Evolutionary conservation across 371 early-diverging fungal species (phyloP), one percentile per base, ranked within the genome.

Genomic region (Vittaforma corneae): DNA sequence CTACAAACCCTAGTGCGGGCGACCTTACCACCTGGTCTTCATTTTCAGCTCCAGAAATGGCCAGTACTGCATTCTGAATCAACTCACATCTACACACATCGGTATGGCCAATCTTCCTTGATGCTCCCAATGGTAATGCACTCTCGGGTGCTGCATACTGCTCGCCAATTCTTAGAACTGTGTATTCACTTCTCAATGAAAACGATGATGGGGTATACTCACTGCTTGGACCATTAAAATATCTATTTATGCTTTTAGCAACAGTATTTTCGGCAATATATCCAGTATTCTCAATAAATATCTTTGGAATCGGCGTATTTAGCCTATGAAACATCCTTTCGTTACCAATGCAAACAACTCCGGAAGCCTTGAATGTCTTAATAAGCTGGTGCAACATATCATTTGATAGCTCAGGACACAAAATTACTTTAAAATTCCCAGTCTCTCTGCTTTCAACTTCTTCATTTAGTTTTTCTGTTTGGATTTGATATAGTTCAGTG

Each of bases 161-260:
- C 40, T 79, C 76, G 22, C 75, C 76, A 33, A 76, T 53, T 34
- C 70, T 64, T 1, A 78, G 63, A 30, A 75, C 52, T 20, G 38
- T 62, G 34, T 60, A 73, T n/a, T 65, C 57, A n/a, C 50, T 32
- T 51, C 60, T 67, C 28, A 77, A 40, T 24, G 40, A 64, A 16
- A 77, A 62, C 20, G 72, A 68, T 56, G 45, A 68, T 0, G 75
- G 70, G 30, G 66, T 73, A 34, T 56, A 73, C 47, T 71, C 72
- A 11, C 57, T 68, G n/a, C 70, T 62, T n/a, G 35, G 45, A 16
- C 79, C 79, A 51, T 79, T 65, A 58, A 79, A 79, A 57, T 79
- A 79, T 26, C 60, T 65, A 16, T 63, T 44, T n/a, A 79, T 76
- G 34, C 62, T 59, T 42, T 46, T 62, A n/a, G 62, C 30, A 14